Base-by-base conservation (phyloP, 2,329 filamentous ascomycete genomes). In the Colletotrichum somersetense region DNA sequence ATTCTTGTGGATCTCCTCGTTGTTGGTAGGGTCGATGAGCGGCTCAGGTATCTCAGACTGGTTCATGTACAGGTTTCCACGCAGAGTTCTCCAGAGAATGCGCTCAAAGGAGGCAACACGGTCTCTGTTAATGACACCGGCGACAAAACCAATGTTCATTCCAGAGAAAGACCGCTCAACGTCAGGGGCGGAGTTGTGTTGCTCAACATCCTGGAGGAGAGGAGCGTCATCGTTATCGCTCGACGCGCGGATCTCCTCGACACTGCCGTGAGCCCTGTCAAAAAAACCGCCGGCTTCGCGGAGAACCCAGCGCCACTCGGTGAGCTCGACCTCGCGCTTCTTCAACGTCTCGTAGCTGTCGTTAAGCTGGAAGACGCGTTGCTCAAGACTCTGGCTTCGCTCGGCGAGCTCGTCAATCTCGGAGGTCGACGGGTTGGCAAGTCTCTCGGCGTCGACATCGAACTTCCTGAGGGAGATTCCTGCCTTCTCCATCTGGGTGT, bases 1-100 rank as follows among this genome's bases (percentile, higher is more conserved):
- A 77, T 98, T 99, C 91, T 99, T 99, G 86, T 93, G 91, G 77
- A 97, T 89, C 75, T 93, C 88, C 84, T 98, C 96, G 81, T 98
- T 98, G 85, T 91, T 97, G 80, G 92, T 89, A 20, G 96, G 96
- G 81, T 99, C 94, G 80, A 97, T 88, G 77, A 99, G 92, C 48
- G 94, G 91, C 81, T 99, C 96, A 10, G 95, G 92, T 74, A 99
- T 99, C 87, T 99, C 96, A 52, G 96, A 96, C 86, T 99, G 97
- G 84, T 99, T 99, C 96, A 99, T 99, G 88, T 98, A 99, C 75
- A 99, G 86, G 83, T 99, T 99, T 78, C 96, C 96, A 81, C 96
- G 94, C 53, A 99, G 90, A 0, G 97, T 98, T 78, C 96, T 91
- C 96, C 96, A 99, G 63, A 99, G 88, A 77, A 99, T 99, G 72